phyloP scores from a whole-genome alignment of 495 filamentous ascomycete genomes.

The Penicillium bialowiezense region DNA sequence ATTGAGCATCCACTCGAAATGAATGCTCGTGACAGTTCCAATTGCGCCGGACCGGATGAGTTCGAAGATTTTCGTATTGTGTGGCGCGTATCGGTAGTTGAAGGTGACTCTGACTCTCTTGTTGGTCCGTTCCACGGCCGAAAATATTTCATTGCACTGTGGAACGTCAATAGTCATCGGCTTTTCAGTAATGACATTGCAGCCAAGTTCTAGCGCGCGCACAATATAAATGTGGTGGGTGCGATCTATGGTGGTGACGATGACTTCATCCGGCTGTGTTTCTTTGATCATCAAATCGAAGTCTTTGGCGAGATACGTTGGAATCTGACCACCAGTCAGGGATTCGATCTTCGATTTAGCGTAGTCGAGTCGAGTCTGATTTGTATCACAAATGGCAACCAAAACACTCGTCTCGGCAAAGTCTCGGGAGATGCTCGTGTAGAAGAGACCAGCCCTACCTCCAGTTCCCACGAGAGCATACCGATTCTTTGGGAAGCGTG shows the following conservation, averaged over 20 bases:
- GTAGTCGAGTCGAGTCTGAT: constrained; percentile 29
- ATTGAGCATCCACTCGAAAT: constrained; percentile 61
- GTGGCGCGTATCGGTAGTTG: constrained; percentile 36
- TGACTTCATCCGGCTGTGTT: constrained; percentile 53
- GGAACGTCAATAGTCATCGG: constrained; percentile 58
- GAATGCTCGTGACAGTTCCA: constrained; percentile 51
- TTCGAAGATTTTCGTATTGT: constrained; percentile 36
- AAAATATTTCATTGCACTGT: constrained; percentile 46
- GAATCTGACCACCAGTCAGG: constrained; percentile 27
- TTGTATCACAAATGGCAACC: constrained; percentile 44
- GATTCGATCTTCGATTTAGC: constrained; percentile 24
- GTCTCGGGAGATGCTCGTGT: constrained; percentile 49
- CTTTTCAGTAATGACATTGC: constrained; percentile 56
- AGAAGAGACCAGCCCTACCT: constrained; percentile 48
- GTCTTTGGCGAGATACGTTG: constrained; percentile 47
- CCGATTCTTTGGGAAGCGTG: background rate
- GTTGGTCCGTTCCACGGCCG: constrained; percentile 26
- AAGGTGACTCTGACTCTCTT: constrained; percentile 28
- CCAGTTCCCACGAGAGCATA: constrained; percentile 35
- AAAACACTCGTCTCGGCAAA: constrained; percentile 45
- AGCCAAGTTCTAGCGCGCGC: constrained; percentile 53
- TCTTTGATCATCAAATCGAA: constrained; percentile 54
- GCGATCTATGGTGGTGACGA: constrained; percentile 58
- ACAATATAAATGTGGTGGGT: constrained; percentile 56
- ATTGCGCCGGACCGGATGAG: constrained; percentile 48